Evolutionary conservation across 441 rosid genomes (phyloP), one percentile per base, ranked within the genome.

Genomic region (Eruca vesicaria): DNA sequence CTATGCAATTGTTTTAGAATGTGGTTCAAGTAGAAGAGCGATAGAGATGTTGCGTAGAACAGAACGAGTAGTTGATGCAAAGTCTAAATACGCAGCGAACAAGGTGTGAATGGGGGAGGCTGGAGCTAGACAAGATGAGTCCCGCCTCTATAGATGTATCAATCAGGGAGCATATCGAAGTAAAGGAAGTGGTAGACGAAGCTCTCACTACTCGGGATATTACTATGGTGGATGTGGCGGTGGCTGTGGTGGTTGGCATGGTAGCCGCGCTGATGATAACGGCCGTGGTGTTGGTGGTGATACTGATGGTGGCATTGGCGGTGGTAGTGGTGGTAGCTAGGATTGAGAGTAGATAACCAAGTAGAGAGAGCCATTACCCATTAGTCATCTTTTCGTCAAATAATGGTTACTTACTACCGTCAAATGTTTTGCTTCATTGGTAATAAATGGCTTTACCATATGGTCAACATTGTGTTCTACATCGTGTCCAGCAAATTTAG

Each of bases 1-100:
- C n/a, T n/a, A n/a, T n/a, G n/a, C n/a, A n/a, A n/a, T n/a, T n/a
- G n/a, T n/a, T 18, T 41, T 38, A 14, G n/a, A 38, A 41, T 2
- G 12, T 1, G 73, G 73, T 69, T 69, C 9, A 28, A 26, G 14
- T 26, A 1, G n/a, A 26, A 58, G 41, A 14, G 57, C 73, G 10
- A 43, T 58, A 10, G 66, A 41, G 57, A 69, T 69, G 41, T 8
- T 69, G 29, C 56, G 29, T 41, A 69, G 29, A 38, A 69, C 73
- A 18, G 65, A 69, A 69, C 43, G 26, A n/a, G 14, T 18, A 9
- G 73, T 41, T 41, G 66, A 58, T 69, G 26, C 26, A 23, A 23
- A 23, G 26, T 23, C 26, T 3, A 23, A 23, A 23, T 1, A 23
- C 26, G 26, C 3, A 3, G 26, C 26, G 3, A 23, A 23, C 26